Evolutionary conservation across 768 basidiomycete genomes (phyloP), one percentile per base, ranked within the genome.

Genomic region (Termitomyces heimii): DNA sequence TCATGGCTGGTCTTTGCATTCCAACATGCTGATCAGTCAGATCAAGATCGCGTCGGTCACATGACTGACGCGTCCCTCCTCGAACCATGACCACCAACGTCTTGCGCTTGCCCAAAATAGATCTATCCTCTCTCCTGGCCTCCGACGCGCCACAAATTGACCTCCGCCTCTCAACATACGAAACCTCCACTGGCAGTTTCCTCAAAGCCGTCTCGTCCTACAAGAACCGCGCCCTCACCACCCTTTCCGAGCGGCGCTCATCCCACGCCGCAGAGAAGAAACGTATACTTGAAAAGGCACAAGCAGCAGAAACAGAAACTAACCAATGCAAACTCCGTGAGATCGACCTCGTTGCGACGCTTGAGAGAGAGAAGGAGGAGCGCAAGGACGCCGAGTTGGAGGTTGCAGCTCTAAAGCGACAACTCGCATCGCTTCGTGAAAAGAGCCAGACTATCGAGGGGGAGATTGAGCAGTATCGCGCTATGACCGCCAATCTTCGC

Each of bases 311-410:
- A 67, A 64, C 74, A 0, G 87, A 92, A 69, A 93, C 82, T 2
- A 85, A 82, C 54, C 75, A 84, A 44, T 92, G 89, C 71, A 89
- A 92, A 62, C 67, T 89, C 52, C 80, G 77, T 64, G 93, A 94
- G 70, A 86, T 92, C 31, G 86, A 90, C 52, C 78, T 95, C 55
- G 78, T 92, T 2, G 80, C 82, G 89, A 89, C 81, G 10, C 70
- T 92, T 50, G 85, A 83, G 62, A 73, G 75, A 54, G 90, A 92
- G 66, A 82, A 85, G 57, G 84, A 87, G 55, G 90, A 92, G 66
- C 73, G 81, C 43, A 86, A 86, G 63, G 86, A 88, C 47, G 80
- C 82, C 0, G 88, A 91, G 63, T 71, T 84, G 1, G 77, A 80
- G 0, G 76, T 86, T 2, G 75, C 82, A 18, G 75, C 77, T 0